Percentiles rank a stretch among this genome's conserved stretches.
phyloP scores from a whole-genome alignment of 1,284 basidiomycete genomes.

The Cutaneotrichosporon cyanovorans region DNA sequence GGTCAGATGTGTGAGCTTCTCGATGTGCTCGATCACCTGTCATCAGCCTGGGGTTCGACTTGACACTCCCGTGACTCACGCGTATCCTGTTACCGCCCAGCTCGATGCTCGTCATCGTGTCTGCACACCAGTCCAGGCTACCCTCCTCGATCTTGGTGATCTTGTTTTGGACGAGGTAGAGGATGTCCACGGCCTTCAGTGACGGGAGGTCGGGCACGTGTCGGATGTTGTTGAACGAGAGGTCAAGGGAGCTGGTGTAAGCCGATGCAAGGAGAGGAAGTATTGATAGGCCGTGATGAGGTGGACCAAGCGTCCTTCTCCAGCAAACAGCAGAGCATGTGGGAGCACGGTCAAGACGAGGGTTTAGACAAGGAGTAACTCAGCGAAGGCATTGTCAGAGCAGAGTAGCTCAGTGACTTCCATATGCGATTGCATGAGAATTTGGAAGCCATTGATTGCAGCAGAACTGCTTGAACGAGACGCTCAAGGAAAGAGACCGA shows the following conservation, averaged over 20 bases:
- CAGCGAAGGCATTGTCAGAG: too few relatives aligned
- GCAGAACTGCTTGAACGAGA: too few relatives aligned
- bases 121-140: slow-evolving; percentile 54
- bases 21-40: slow-evolving; percentile 80
- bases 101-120: slow-evolving; percentile 73
- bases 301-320: too few relatives aligned
- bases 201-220: slow-evolving; percentile 55
- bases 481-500: too few relatives aligned
- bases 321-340: too few relatives aligned
- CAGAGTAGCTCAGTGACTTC: too few relatives aligned
- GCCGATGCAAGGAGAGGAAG: too few relatives aligned
- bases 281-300: too few relatives aligned
- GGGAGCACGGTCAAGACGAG: too few relatives aligned
- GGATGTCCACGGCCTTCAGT: slow-evolving; percentile 54
- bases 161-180: slow-evolving; percentile 96
- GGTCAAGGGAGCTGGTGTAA: slow-evolving; percentile 63
- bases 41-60: background rate
- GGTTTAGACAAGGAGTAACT: too few relatives aligned
- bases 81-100: slow-evolving; percentile 87
- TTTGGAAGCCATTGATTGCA: too few relatives aligned
- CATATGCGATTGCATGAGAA: too few relatives aligned
- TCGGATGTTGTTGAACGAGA: slow-evolving; percentile 89
- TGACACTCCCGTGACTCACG: slow-evolving; percentile 47
- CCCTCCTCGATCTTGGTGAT: slow-evolving; percentile 66
- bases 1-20: slow-evolving; percentile 71